A percentile compares a stretch with the other conserved stretches of the same genome.
phyloP scores from a whole-genome alignment of 768 basidiomycete genomes.

The Kwoniella dendrophila region DNA sequence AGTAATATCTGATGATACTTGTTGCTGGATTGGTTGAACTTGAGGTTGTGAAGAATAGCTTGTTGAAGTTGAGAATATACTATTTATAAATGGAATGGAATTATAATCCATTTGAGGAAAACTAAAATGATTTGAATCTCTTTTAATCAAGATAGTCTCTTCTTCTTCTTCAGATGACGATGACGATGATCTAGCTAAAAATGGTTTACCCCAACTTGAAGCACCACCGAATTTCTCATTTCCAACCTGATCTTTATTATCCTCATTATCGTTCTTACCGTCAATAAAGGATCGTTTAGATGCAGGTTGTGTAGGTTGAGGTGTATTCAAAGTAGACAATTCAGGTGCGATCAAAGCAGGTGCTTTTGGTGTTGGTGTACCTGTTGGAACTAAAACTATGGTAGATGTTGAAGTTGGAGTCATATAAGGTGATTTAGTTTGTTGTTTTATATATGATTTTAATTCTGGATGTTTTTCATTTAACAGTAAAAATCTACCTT shows the following conservation, averaged over 20 bases:
- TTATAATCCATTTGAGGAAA: not conserved
- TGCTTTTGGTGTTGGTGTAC: not conserved
- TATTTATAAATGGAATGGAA: not conserved
- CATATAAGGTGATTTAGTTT: slow-evolving; percentile 3
- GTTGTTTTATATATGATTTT: slow-evolving; percentile 4
- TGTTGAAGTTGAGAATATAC: not conserved
- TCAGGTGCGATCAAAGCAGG: slow-evolving; percentile 6
- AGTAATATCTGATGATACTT: not conserved
- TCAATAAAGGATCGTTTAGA: not conserved
- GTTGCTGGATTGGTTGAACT: not conserved
- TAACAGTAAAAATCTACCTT: slow-evolving; percentile 17
- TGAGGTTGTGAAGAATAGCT: not conserved
- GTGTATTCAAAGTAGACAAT: not conserved
- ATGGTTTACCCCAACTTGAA: not conserved
- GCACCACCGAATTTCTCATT: not conserved
- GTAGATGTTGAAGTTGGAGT: not conserved
- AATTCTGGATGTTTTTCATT: slow-evolving; percentile 23
- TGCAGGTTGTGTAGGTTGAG: not conserved
- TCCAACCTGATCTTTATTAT: not conserved
- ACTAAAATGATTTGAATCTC: not conserved
- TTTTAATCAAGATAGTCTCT: not conserved
- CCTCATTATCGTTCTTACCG: not conserved
- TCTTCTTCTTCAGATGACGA: not conserved
- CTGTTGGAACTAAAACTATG: not conserved
- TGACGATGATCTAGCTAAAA: not conserved